Evolutionary conservation across 140 eudicot genomes (phyloP).

Genomic region (Flaveria floridana): DNA sequence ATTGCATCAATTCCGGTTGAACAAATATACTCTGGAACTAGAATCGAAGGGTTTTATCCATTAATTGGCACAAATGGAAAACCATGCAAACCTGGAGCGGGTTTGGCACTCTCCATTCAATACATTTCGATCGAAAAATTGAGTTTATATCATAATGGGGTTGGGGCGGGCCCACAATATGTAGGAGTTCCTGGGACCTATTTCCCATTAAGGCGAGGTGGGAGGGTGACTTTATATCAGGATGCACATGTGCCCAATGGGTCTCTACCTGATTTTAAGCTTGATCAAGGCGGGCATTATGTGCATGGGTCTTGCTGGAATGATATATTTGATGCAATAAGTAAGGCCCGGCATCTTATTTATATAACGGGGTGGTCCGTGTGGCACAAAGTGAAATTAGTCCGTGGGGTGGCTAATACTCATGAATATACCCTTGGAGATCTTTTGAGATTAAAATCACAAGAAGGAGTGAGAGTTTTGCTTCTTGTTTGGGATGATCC

Average conservation of each 20-base stretch:
- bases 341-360: slow-evolving; percentile 74
- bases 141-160: slow-evolving; percentile 66
- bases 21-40: slow-evolving; percentile 55
- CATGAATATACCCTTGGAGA: slow-evolving; percentile 69
- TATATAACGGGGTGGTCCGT: slow-evolving; percentile 98
- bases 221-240: slow-evolving; percentile 82
- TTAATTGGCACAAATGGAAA: slow-evolving; percentile 58
- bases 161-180: slow-evolving; percentile 83
- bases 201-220: slow-evolving; percentile 93
- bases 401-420: slow-evolving; percentile 50
- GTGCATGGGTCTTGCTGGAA: slow-evolving; percentile 93
- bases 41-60: slow-evolving; percentile 75
- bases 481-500: slow-evolving; percentile 41
- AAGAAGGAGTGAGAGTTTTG: slow-evolving; percentile 96
- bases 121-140: slow-evolving; percentile 69
- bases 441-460: slow-evolving; percentile 86
- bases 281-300: slow-evolving; percentile 64
- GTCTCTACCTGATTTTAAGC: slow-evolving; percentile 63
- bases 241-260: slow-evolving; percentile 90
- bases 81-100: slow-evolving; percentile 84
- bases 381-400: slow-evolving; percentile 84
- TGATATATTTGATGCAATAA: slow-evolving; percentile 85
- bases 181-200: slow-evolving; percentile 78
- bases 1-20: slow-evolving; percentile 73
- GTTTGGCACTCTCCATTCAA: slow-evolving; percentile 61